Evolutionary conservation across 148 eudicot species (phyloP), one percentile per base, ranked within the genome.

Genomic region (Cornus suecica): DNA sequence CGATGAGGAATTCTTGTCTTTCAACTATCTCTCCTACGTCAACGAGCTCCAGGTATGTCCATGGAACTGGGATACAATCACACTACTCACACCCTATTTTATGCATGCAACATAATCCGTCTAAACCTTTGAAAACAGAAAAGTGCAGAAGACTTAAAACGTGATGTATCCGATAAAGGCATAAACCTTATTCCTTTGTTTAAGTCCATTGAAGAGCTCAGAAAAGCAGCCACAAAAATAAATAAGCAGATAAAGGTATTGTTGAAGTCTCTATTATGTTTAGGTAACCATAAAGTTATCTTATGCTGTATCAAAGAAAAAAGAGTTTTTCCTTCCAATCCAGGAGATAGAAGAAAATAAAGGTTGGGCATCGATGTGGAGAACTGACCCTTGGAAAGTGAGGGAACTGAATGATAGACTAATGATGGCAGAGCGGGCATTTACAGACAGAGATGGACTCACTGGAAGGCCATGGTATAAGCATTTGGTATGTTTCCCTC

Each of bases 361-460:
- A 70, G 73, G 78, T 69, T 86, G 86, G 90, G 66, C 79, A 75
- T 68, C 79, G 66, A 73, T 74, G 76, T 66, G 74, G 82, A 87
- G 73, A 77, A 83, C 62, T 52, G 71, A 72, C 20, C 51, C 54
- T 31, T 73, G 73, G 80, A 79, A 83, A 79, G 84, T 79, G 41
- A 86, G 90, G 76, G 86, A 85, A 66, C 34, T 89, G 74, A 89
- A 85, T 70, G 93, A 88, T 84, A 81, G 90, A 71, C 77, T 85
- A 45, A 87, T 87, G 84, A 85, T 89, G 93, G 80, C 90, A 28
- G 93, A 87, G 41, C 85, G 89, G 73, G 93, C 89, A 58, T 83
- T 87, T 41, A 83, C 85, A 65, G 87, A 85, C 67, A 62, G 84
- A 26, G 90, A 87, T 58, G 90, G 93, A 69, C 88, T 89, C 72